These are phyloP conservation scores for Myochromella boudieri DNA, from an alignment of 768 basidiomycete genomes.

Conservation along the genomic window DNA sequence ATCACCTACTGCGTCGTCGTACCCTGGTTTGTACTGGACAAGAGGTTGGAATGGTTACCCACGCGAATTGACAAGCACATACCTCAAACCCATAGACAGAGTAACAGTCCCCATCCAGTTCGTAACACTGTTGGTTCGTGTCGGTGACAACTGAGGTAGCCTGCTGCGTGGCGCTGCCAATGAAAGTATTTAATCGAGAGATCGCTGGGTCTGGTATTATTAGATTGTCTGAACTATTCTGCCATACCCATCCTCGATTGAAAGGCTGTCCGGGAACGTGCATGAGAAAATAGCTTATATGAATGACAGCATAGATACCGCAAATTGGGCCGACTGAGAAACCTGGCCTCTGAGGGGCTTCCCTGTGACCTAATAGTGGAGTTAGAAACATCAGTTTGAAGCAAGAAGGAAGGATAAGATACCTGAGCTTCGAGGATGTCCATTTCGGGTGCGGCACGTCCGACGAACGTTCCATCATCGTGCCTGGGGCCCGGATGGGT, in stretches of 20 bases:
- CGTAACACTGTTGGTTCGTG: conserved; percentile 73
- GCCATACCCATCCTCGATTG: conserved; percentile 67
- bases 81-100: conserved; percentile 77
- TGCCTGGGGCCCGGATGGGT: conserved; percentile 77
- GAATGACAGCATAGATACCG: conserved; percentile 34
- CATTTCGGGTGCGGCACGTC: conserved; percentile 82
- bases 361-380: conserved; percentile 39
- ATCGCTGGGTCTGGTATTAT: conserved; percentile 52
- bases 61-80: conserved; percentile 15
- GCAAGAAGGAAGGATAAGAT: conserved; percentile 16
- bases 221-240: conserved; percentile 56
- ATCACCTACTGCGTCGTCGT: conserved; percentile 53
- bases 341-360: conserved; percentile 57
- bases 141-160: conserved; percentile 70
- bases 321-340: conserved; percentile 81
- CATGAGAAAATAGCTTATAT: neutral
- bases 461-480: conserved; percentile 70
- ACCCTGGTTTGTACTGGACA: conserved; percentile 45
- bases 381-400: neutral
- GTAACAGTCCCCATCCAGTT: conserved; percentile 53
- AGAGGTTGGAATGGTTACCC: neutral
- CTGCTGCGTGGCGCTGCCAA: conserved; percentile 73
- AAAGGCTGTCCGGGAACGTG: conserved; percentile 51
- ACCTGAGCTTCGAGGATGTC: conserved; percentile 83
- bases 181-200: conserved; percentile 59